Evolutionary conservation across 2,329 filamentous ascomycete species (phyloP).

Genomic region (Chrysoporthe austroafricana): DNA sequence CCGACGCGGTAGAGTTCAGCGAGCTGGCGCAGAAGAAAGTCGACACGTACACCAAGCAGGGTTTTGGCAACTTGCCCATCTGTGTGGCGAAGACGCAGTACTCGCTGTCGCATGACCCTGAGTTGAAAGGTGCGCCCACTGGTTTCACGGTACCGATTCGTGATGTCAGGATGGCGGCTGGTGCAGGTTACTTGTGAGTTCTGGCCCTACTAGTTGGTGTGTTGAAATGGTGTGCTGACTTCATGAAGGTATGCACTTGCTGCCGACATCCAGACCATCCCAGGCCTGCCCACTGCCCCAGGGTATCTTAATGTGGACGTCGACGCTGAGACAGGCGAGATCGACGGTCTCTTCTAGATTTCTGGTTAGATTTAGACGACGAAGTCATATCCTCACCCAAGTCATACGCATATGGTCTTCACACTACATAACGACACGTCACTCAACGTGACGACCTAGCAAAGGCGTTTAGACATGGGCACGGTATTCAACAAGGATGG

Average conservation of each 20-base stretch:
- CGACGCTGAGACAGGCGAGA: conserved; percentile 80
- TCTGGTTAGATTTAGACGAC: neutral
- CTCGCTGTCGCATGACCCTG: conserved; percentile 89
- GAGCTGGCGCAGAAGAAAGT: conserved; percentile 95
- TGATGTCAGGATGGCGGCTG: conserved; percentile 91
- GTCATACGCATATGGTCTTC: neutral
- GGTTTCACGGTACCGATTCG: conserved; percentile 95
- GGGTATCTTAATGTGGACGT: conserved; percentile 95
- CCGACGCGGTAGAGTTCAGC: conserved; percentile 85
- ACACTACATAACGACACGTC: neutral
- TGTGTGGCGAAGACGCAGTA: conserved; percentile 99
- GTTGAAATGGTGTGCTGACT: conserved; percentile 40
- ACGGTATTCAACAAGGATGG: conserved; percentile 9
- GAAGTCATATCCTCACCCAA: neutral
- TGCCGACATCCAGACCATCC: conserved; percentile 98
- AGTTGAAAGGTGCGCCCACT: conserved; percentile 90
- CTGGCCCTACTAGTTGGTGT: conserved; percentile 13
- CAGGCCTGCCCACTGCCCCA: conserved; percentile 90
- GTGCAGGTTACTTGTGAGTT: conserved; percentile 85
- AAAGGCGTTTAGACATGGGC: neutral
- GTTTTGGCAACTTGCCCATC: conserved; percentile 90
- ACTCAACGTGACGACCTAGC: conserved; percentile 19
- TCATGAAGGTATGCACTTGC: conserved; percentile 78
- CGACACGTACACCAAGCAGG: conserved; percentile 90
- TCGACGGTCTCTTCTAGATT: conserved; percentile 82